Evolutionary conservation across 2,329 filamentous ascomycete genomes (phyloP).

Genomic region (Aspergillus sp.): DNA sequence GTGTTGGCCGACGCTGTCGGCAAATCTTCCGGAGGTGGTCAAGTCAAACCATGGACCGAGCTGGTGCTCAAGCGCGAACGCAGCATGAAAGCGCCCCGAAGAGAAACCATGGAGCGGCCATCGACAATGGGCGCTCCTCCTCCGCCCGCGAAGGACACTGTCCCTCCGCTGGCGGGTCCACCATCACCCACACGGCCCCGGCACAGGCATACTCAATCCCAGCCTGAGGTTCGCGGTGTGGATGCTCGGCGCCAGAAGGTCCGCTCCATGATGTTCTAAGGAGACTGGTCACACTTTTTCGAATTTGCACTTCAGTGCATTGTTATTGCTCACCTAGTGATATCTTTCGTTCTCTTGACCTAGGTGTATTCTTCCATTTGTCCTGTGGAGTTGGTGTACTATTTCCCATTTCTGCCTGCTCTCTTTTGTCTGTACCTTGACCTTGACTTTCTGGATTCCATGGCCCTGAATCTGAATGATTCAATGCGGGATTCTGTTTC

Average conservation of each 20-base stretch:
- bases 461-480: no score
- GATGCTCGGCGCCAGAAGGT: constrained; percentile 41
- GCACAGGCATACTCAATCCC: constrained; percentile 41
- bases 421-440: neutral
- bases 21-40: constrained; percentile 45
- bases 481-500: constrained; percentile 4
- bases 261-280: constrained; percentile 41
- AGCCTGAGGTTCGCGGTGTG: constrained; percentile 34
- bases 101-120: constrained; percentile 25
- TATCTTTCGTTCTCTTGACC: neutral
- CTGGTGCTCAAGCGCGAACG: constrained; percentile 54
- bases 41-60: constrained; percentile 60
- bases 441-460: neutral
- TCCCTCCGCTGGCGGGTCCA: constrained; percentile 26
- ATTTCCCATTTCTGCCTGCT: constrained; percentile 9
- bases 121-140: constrained; percentile 18
- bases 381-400: constrained; percentile 11
- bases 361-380: constrained; percentile 6
- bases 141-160: constrained; percentile 21
- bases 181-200: constrained; percentile 27
- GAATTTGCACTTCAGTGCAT: neutral
- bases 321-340: neutral
- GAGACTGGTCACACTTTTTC: neutral
- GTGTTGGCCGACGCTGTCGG: constrained; percentile 71
- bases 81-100: constrained; percentile 31